A percentile compares a stretch with the other conserved stretches of the same genome.
These are phyloP conservation scores for Knufia fluminis DNA, from an alignment of 2,329 filamentous ascomycete genomes.

Conservation along the genomic window DNA sequence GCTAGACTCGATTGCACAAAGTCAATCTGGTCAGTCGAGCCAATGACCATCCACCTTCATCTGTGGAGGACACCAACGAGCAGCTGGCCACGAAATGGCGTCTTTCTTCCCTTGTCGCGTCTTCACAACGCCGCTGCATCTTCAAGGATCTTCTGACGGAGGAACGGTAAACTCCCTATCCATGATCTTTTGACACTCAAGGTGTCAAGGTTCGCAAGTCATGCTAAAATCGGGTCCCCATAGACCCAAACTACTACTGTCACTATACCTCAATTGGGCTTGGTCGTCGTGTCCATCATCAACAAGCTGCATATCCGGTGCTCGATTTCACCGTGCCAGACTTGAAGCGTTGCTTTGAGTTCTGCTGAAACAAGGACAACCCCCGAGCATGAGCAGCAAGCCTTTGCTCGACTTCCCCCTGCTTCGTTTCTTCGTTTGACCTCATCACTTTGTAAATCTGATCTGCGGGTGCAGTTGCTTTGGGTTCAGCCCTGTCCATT, in stretches of 20 bases:
- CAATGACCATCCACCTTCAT: background rate
- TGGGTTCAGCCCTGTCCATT: background rate
- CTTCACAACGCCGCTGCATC: constrained; percentile 54
- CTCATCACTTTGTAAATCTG: background rate
- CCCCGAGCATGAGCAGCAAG: background rate
- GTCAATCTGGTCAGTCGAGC: background rate
- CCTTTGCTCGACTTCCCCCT: background rate
- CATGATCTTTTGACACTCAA: background rate
- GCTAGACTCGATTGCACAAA: background rate
- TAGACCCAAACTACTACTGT: background rate
- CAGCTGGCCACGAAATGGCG: background rate
- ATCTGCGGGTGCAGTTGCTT: background rate
- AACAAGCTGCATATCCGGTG: background rate
- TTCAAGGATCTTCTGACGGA: constrained; percentile 62
- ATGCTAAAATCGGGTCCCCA: background rate
- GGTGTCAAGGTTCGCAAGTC: background rate
- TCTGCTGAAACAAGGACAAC: background rate
- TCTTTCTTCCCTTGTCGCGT: background rate
- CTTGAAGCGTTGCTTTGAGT: background rate
- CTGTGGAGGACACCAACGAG: background rate
- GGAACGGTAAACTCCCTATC: no score
- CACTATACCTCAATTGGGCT: background rate
- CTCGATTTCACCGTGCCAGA: background rate
- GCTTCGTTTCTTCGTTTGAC: constrained; percentile 4
- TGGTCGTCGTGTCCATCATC: background rate